Evolutionary conservation across 768 basidiomycete species (phyloP), one percentile per base, ranked within the genome.

Genomic region (Tylopilus balloui): DNA sequence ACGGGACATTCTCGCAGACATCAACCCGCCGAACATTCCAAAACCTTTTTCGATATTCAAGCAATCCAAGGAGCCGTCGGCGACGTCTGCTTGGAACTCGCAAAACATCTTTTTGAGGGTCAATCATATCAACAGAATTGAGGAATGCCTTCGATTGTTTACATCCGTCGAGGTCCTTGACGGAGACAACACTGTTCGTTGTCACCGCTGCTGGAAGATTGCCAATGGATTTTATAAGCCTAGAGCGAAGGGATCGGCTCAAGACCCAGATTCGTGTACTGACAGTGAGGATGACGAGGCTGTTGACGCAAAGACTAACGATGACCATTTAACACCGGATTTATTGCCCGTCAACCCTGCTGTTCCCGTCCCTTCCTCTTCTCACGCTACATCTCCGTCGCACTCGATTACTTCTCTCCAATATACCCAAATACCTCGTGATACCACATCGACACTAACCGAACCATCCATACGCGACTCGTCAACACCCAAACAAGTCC

Each of bases 181-280:
- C 57, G 92, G 91, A 0, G 94, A 96, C 58, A 96, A 98, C 58
- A 86, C 84, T 72, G 93, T 96, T 45, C 92, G 92, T 0, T 98
- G 94, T 65, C 78, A 86, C 55, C 78, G 86, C 44, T 98, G 94
- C 69, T 98, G 94, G 94, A 93, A 92, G 73, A 83, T 92, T 29
- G 82, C 80, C 48, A 81, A 92, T 60, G 86, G 87, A 15, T 66
- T 76, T 48, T 79, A 83, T 55, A 64, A 70, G 39, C 69, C 69
- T 29, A 55, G 50, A 35, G 39, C 51, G 14, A 59, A 28, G 52
- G 46, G 45, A 51, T 52, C 60, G 40, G 53, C 49, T 1, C 54
- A 62, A 12, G 58, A 58, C 21, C 50, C 54, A 1, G 67, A 69
- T 36, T 68, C 67, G 12, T 68, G 65, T 50, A 60, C 57, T 9